Evolutionary conservation across 1,139 yeast genomes (phyloP).

Genomic region (Kodamaea anthophila): DNA sequence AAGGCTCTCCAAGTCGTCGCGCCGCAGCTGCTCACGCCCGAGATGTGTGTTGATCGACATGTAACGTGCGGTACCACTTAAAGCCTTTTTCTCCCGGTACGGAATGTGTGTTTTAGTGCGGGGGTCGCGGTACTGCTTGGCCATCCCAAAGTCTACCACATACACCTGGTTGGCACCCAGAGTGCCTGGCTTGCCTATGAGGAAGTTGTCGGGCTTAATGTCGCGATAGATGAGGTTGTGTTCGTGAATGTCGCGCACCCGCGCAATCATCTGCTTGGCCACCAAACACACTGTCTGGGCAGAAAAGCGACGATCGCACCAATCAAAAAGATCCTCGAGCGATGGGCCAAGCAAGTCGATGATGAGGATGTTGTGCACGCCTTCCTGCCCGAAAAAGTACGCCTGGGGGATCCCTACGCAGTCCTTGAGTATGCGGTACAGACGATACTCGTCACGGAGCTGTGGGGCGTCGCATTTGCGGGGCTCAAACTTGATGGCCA

Average conservation of each 20-base stretch:
- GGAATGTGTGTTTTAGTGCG: slow-evolving; percentile 55
- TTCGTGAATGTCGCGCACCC: slow-evolving; percentile 63
- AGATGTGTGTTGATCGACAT: slow-evolving; percentile 63
- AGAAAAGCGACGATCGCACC: slow-evolving; percentile 72
- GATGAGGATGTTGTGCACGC: slow-evolving; percentile 66
- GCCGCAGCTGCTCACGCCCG: slow-evolving; percentile 59
- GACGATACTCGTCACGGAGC: slow-evolving; percentile 68
- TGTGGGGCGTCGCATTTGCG: slow-evolving; percentile 79
- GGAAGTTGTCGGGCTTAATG: slow-evolving; percentile 71
- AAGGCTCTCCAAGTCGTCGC: slow-evolving; percentile 57
- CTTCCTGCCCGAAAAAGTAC: slow-evolving; percentile 76
- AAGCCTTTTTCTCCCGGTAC: slow-evolving; percentile 55
- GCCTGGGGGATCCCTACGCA: slow-evolving; percentile 66
- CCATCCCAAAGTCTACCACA: slow-evolving; percentile 56
- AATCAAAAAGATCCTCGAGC: slow-evolving; percentile 70
- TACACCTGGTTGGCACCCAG: slow-evolving; percentile 53
- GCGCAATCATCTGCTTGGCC: slow-evolving; percentile 66
- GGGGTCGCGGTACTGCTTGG: slow-evolving; percentile 61
- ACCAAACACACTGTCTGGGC: slow-evolving; percentile 67
- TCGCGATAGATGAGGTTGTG: slow-evolving; percentile 70
- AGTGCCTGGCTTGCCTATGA: slow-evolving; percentile 63
- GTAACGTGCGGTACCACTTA: slow-evolving; percentile 61
- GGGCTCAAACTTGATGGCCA: slow-evolving; percentile 77
- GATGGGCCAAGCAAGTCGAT: slow-evolving; percentile 75
- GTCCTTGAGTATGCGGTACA: slow-evolving; percentile 60